A percentile compares a stretch with the other conserved stretches of the same genome.
These are phyloP conservation scores for Mycena metata DNA, from an alignment of 768 basidiomycete species.

Conservation along the genomic window DNA sequence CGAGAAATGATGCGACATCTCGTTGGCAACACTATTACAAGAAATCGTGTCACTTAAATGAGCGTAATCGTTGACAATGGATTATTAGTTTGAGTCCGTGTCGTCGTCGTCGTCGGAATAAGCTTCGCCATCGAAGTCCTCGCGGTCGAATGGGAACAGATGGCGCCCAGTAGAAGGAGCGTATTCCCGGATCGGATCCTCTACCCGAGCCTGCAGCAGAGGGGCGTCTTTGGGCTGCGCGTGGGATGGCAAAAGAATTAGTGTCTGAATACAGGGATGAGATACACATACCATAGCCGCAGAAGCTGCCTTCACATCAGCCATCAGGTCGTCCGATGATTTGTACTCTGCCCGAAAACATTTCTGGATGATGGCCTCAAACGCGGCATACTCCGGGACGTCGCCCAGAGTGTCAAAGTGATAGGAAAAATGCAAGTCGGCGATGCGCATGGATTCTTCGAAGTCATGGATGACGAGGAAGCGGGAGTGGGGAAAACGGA, in stretches of 20 bases:
- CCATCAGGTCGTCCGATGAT: neutral
- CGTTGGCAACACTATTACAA: no score
- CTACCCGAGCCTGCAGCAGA: neutral
- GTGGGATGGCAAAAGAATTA: neutral
- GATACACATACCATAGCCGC: neutral
- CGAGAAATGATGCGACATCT: no score
- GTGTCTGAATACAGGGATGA: no score
- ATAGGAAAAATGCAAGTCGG: neutral
- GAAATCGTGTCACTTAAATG: no score
- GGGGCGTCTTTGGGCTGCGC: slow-evolving; percentile 6
- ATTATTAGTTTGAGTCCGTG: no score
- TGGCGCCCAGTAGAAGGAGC: neutral
- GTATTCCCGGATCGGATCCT: neutral
- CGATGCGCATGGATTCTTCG: slow-evolving; percentile 2
- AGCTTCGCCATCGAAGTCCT: neutral
- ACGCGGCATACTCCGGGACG: neutral
- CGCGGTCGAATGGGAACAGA: neutral
- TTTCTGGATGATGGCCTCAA: slow-evolving; percentile 15
- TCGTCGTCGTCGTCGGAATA: no score
- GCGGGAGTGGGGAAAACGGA: slow-evolving; percentile 13
- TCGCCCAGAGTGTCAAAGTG: slow-evolving; percentile 9
- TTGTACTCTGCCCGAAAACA: slow-evolving; percentile 1
- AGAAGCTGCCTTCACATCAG: neutral
- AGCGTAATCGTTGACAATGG: no score
- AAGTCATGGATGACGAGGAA: neutral